phyloP scores from a whole-genome alignment of 306 rosid species.

The Astragalus membranaceus region DNA sequence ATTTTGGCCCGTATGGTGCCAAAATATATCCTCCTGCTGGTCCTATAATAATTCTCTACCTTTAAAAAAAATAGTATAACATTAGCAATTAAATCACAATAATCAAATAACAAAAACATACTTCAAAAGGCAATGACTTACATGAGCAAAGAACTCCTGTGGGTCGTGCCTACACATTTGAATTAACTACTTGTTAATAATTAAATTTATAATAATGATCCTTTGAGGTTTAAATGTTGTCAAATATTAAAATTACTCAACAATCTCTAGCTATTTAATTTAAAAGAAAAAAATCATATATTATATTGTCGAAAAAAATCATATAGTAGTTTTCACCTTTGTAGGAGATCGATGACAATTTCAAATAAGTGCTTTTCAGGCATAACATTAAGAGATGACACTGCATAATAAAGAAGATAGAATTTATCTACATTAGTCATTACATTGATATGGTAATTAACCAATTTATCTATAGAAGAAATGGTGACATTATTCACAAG shows the following conservation, averaged over 20 bases:
- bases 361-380: neutral
- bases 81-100: too few relatives aligned
- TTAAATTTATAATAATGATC: too few relatives aligned
- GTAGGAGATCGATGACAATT: neutral
- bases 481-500: too few relatives aligned
- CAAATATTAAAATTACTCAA: neutral
- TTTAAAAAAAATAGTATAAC: neutral
- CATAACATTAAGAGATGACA: neutral
- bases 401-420: neutral
- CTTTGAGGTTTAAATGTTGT: too few relatives aligned
- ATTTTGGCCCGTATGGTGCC: neutral
- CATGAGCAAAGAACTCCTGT: neutral
- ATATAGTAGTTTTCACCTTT: conserved; percentile 14
- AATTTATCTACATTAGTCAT: neutral
- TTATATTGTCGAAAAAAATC: neutral
- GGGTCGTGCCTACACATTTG: neutral
- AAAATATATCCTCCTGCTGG: neutral
- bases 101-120: neutral
- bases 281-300: too few relatives aligned
- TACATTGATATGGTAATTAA: neutral
- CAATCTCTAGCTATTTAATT: neutral
- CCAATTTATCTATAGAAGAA: too few relatives aligned
- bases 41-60: neutral
- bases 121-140: neutral
- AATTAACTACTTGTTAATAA: neutral